Percentiles rank a stretch among this genome's conserved stretches.
Evolutionary conservation across 371 early-diverging fungal genomes (phyloP).

Genomic region (Syncephalis plumigaleata): DNA sequence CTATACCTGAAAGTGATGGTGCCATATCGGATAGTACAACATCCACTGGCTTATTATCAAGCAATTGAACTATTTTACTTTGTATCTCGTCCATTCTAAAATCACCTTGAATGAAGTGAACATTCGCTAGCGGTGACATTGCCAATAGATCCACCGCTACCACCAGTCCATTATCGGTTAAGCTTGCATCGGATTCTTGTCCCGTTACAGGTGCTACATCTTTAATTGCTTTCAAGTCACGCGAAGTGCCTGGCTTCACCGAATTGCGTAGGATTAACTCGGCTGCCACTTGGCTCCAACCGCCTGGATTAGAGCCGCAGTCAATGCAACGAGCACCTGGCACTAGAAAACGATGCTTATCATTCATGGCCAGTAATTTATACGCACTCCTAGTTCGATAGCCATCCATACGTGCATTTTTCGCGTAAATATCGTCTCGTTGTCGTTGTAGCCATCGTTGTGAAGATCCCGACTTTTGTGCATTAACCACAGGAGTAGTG

Average conservation of each 20-base stretch:
- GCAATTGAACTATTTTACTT: slow-evolving; percentile 14
- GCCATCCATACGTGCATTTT: slow-evolving; percentile 39
- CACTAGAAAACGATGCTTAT: slow-evolving; percentile 45
- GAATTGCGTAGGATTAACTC: slow-evolving; percentile 9
- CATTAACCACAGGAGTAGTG: too few relatives aligned
- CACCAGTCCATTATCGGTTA: slow-evolving; percentile 14
- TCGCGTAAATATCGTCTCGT: slow-evolving; percentile 49
- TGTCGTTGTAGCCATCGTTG: slow-evolving; percentile 49
- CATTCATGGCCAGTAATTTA: slow-evolving; percentile 67
- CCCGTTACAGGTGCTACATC: neutral
- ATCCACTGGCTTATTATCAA: slow-evolving; percentile 24
- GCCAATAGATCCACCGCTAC: slow-evolving; percentile 56
- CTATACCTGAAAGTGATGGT: slow-evolving; percentile 45
- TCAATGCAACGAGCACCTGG: slow-evolving; percentile 45
- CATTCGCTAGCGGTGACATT: slow-evolving; percentile 46
- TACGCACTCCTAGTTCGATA: slow-evolving; percentile 79
- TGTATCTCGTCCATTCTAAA: slow-evolving; percentile 22
- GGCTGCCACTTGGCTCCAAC: slow-evolving; percentile 81
- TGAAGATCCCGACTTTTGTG: slow-evolving; percentile 16
- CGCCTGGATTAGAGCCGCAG: slow-evolving; percentile 83
- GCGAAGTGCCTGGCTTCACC: too few relatives aligned
- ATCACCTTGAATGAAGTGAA: slow-evolving; percentile 43
- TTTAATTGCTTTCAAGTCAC: too few relatives aligned
- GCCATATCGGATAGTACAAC: slow-evolving; percentile 68
- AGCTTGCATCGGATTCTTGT: slow-evolving; percentile 1